Conservation (phyloP, 1,139 yeast species). For the Pichia terricola region DNA sequence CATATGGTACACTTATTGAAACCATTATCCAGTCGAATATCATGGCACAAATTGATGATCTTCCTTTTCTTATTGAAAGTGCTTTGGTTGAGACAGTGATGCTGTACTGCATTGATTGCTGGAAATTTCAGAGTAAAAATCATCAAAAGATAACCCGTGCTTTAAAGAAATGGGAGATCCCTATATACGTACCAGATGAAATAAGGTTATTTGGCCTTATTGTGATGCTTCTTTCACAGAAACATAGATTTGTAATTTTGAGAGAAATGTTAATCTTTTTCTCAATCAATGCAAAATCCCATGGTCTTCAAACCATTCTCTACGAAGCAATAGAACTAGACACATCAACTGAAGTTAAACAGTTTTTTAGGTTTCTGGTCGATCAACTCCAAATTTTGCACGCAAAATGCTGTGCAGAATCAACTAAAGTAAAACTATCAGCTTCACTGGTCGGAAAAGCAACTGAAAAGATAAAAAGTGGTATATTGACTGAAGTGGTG, state of each 20-base stretch:
- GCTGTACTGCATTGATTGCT: conserved; percentile 33
- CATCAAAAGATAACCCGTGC: conserved; percentile 9
- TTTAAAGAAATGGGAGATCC: conserved; percentile 14
- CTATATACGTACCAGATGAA: conserved; percentile 16
- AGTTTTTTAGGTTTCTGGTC: conserved; percentile 13
- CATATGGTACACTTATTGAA: conserved; percentile 31
- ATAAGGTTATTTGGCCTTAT: conserved; percentile 15
- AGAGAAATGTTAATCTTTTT: conserved; percentile 19
- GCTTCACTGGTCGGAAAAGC: no score
- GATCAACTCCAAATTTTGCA: conserved; percentile 17
- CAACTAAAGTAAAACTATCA: not conserved
- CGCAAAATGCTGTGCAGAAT: conserved; percentile 12
- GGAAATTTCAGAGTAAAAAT: conserved; percentile 22
- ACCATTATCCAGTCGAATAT: conserved; percentile 28
- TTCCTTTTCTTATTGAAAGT: conserved; percentile 15
- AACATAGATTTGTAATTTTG: conserved; percentile 14
- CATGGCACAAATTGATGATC: conserved; percentile 18
- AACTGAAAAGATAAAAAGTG: no score
- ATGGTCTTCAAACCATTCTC: conserved; percentile 13
- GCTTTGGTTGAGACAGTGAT: conserved; percentile 28
- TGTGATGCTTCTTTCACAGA: conserved; percentile 14
- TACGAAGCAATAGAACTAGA: conserved; percentile 10
- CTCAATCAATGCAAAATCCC: conserved; percentile 17
- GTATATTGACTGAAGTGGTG: no score
- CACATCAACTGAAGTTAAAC: conserved; percentile 9